Evolutionary conservation across 192 early-diverging fungal species (phyloP).

Genomic region (Neocallimastix lanati): DNA sequence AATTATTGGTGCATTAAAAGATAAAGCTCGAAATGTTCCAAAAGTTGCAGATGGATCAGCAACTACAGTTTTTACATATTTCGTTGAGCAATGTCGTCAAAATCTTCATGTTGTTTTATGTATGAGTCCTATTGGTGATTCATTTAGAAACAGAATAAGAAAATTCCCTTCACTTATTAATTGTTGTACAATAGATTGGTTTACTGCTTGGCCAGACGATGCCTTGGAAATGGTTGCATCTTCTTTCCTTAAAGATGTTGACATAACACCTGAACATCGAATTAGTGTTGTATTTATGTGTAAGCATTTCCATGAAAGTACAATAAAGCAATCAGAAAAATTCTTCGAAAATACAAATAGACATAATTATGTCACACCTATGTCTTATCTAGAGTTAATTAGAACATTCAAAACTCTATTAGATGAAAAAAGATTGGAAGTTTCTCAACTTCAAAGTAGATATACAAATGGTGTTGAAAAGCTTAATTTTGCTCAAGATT

Average conservation of each 20-base stretch:
- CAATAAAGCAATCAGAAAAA: slow-evolving; percentile 17
- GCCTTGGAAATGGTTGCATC: slow-evolving; percentile 33
- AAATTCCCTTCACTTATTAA: slow-evolving; percentile 40
- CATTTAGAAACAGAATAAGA: slow-evolving; percentile 29
- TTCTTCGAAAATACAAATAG: slow-evolving; percentile 18
- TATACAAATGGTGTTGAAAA: slow-evolving; percentile 40
- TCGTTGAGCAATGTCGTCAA: slow-evolving; percentile 34
- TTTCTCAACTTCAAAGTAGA: slow-evolving; percentile 22
- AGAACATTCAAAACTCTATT: slow-evolving; percentile 30
- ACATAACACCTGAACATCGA: slow-evolving; percentile 22
- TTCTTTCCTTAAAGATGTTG: slow-evolving; percentile 28
- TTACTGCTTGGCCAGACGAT: slow-evolving; percentile 39
- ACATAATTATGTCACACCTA: slow-evolving; percentile 42
- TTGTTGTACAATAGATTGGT: slow-evolving; percentile 47
- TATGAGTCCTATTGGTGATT: slow-evolving; percentile 42
- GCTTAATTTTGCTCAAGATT: slow-evolving; percentile 29
- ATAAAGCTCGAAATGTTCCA: slow-evolving; percentile 9
- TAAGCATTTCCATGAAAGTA: slow-evolving; percentile 38
- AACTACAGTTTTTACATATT: slow-evolving; percentile 19
- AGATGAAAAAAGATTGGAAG: slow-evolving; percentile 14
- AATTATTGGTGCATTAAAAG: slow-evolving; percentile 31
- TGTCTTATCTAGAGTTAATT: slow-evolving; percentile 38
- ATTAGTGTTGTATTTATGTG: slow-evolving; percentile 33
- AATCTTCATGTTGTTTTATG: slow-evolving; percentile 31
- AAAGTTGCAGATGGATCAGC: slow-evolving; percentile 19